These are phyloP conservation scores for Hypsizygus marmoreus DNA, from an alignment of 768 basidiomycete genomes.

Conservation along the genomic window DNA sequence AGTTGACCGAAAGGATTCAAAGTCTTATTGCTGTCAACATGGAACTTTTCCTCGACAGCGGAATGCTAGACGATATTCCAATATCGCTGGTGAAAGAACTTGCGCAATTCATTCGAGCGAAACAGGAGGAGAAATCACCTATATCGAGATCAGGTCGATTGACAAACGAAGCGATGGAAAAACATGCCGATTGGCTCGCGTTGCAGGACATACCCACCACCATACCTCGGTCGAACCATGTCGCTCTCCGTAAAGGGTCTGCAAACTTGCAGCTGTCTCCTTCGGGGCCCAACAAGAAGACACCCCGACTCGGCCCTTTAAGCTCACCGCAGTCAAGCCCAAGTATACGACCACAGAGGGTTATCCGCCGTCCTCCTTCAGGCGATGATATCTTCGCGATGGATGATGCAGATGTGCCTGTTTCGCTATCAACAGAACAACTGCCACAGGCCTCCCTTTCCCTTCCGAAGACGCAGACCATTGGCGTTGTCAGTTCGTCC, in stretches of 20 bases:
- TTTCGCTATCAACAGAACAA: slow-evolving; percentile 22
- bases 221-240: slow-evolving; percentile 38
- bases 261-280: slow-evolving; percentile 17
- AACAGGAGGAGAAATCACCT: slow-evolving; percentile 69
- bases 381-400: slow-evolving; percentile 80
- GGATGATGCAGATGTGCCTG: slow-evolving; percentile 67
- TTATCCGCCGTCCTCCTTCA: slow-evolving; percentile 34
- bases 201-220: slow-evolving; percentile 67
- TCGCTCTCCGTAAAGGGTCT: slow-evolving; percentile 20
- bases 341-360: slow-evolving; percentile 12
- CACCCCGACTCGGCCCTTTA: slow-evolving; percentile 13
- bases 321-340: slow-evolving; percentile 27
- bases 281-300: slow-evolving; percentile 18
- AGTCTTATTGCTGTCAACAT: slow-evolving; percentile 81
- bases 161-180: slow-evolving; percentile 55
- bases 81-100: slow-evolving; percentile 68
- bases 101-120: slow-evolving; percentile 50
- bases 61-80: slow-evolving; percentile 77
- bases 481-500: slow-evolving; percentile 17
- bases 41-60: slow-evolving; percentile 83
- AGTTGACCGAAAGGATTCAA: slow-evolving; percentile 71
- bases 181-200: slow-evolving; percentile 71
- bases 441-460: slow-evolving; percentile 12
- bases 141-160: slow-evolving; percentile 60
- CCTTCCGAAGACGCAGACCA: slow-evolving; percentile 6